Conservation (phyloP, 306 rosid species). For the Notholithocarpus densiflorus region DNA sequence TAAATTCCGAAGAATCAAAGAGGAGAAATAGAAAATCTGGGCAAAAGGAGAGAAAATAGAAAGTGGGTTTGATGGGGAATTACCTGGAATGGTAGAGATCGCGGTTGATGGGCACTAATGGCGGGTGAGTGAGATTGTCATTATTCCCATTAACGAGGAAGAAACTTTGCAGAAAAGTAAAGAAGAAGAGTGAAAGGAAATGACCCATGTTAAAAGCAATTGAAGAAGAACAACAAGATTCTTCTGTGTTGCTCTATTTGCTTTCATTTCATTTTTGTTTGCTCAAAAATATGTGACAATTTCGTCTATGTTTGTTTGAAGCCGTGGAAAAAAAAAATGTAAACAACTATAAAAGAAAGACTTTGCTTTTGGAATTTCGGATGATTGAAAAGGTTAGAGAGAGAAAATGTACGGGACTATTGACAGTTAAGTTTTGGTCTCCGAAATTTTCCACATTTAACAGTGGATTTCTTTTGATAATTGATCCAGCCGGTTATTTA, state of each 20-base stretch:
- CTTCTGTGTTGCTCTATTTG: background rate
- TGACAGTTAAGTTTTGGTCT: constrained; percentile 5
- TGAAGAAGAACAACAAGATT: background rate
- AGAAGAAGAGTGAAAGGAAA: constrained; percentile 36
- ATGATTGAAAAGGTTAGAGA: background rate
- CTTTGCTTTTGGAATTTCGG: background rate
- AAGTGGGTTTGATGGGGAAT: background rate
- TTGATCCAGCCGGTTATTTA: too few relatives aligned
- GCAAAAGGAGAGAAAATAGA: background rate
- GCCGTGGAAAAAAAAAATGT: background rate
- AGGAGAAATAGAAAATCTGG: background rate
- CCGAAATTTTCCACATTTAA: constrained; percentile 39
- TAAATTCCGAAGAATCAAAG: background rate
- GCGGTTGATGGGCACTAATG: constrained; percentile 54
- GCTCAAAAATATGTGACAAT: background rate
- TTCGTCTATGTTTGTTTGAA: background rate
- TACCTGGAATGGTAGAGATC: constrained; percentile 95
- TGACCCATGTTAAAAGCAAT: constrained; percentile 51
- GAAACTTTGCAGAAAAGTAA: constrained; percentile 39
- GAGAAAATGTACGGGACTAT: background rate
- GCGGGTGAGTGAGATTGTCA: constrained; percentile 25
- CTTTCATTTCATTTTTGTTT: constrained; percentile 10
- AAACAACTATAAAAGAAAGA: background rate
- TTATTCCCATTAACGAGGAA: constrained; percentile 38
- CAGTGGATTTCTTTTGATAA: constrained; percentile 20